Percentiles rank a stretch among this genome's conserved stretches.
These are phyloP conservation scores for Pseudogymnoascus sp. DNA, from an alignment of 2,329 filamentous ascomycete genomes.

Conservation along the genomic window DNA sequence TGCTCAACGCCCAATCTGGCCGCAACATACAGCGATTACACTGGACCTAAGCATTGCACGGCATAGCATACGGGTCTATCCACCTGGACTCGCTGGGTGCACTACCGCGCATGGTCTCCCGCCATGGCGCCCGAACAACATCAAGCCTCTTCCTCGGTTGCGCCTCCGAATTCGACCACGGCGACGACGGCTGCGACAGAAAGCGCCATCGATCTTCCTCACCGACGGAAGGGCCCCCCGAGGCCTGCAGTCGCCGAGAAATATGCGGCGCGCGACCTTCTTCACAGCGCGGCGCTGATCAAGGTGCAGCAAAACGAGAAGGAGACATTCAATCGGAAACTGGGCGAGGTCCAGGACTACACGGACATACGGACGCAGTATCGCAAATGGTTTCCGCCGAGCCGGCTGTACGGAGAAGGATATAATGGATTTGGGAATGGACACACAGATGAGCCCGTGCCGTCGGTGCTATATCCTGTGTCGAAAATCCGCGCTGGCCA, in stretches of 20 bases:
- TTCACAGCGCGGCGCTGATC: slow-evolving; percentile 46
- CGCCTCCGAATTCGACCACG: slow-evolving; percentile 11
- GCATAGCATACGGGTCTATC: neutral
- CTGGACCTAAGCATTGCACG: slow-evolving; percentile 1
- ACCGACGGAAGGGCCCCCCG: slow-evolving; percentile 15
- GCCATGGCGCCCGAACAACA: slow-evolving; percentile 27
- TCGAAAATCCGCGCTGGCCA: slow-evolving; percentile 70
- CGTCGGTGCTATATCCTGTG: slow-evolving; percentile 69
- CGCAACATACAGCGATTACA: neutral
- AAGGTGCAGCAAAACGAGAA: slow-evolving; percentile 41
- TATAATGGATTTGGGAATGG: slow-evolving; percentile 88
- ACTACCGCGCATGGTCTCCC: slow-evolving; percentile 12
- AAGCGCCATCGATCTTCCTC: slow-evolving; percentile 17
- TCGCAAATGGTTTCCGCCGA: slow-evolving; percentile 46
- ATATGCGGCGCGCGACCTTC: slow-evolving; percentile 56
- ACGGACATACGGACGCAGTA: slow-evolving; percentile 47
- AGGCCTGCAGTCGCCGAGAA: slow-evolving; percentile 41
- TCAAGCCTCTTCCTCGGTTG: slow-evolving; percentile 19
- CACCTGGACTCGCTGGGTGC: neutral
- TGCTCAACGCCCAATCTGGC: slow-evolving; percentile 3
- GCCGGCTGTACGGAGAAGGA: slow-evolving; percentile 58
- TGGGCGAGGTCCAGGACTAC: slow-evolving; percentile 63
- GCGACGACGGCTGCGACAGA: slow-evolving; percentile 13
- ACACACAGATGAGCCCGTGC: slow-evolving; percentile 58
- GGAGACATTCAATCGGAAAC: slow-evolving; percentile 53